Conservation (phyloP, 2,329 filamentous ascomycete species). For the Clarireedia paspali region DNA sequence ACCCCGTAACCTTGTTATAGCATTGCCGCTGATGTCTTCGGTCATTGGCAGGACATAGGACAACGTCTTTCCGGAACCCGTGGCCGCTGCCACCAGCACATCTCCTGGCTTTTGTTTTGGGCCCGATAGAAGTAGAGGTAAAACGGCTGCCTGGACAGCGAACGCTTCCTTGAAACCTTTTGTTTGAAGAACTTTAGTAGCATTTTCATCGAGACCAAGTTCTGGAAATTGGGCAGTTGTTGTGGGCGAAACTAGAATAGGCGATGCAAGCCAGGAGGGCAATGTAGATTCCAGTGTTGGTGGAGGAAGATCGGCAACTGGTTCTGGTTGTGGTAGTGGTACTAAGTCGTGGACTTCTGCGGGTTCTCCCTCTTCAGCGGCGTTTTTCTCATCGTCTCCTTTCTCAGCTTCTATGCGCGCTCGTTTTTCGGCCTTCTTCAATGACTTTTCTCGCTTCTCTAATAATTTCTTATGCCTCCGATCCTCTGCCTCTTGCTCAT, state of each 20-base stretch:
- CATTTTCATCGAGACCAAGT: conserved; percentile 54
- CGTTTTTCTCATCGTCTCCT: conserved; percentile 23
- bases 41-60: conserved; percentile 85
- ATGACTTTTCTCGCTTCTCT: conserved; percentile 47
- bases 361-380: conserved; percentile 22
- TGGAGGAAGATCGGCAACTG: conserved; percentile 46
- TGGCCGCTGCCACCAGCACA: conserved; percentile 83
- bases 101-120: conserved; percentile 60
- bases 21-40: conserved; percentile 59
- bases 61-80: conserved; percentile 91
- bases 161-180: conserved; percentile 66
- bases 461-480: conserved; percentile 38
- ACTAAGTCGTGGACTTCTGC: conserved; percentile 61
- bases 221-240: conserved; percentile 53
- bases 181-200: conserved; percentile 54
- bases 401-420: conserved; percentile 29
- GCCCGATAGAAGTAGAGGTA: conserved; percentile 70
- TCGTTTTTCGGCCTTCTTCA: conserved; percentile 40
- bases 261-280: conserved; percentile 72
- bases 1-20: conserved; percentile 62
- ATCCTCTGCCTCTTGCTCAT: conserved; percentile 10
- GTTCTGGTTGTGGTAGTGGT: conserved; percentile 72
- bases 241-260: conserved; percentile 58
- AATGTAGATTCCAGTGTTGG: conserved; percentile 68
- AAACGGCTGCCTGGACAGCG: conserved; percentile 69